Conservation (phyloP, 2,329 filamentous ascomycete species). For the Sporothrix luriei region DNA sequence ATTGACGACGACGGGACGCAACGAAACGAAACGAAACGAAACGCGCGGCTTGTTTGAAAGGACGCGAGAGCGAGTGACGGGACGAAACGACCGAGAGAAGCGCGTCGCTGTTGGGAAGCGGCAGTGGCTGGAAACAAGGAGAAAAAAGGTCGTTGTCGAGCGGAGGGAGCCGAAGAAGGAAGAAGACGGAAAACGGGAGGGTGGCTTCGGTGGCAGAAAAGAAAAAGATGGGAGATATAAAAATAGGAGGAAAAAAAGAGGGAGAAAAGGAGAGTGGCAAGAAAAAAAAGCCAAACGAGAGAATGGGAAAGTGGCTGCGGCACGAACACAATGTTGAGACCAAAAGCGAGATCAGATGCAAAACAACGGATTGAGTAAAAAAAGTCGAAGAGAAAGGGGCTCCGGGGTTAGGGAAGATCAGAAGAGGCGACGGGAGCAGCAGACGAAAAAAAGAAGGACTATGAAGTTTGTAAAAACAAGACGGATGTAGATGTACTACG, state of each 20-base stretch:
- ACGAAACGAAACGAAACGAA: constrained; percentile 8
- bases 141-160: background rate
- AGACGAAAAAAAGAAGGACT: background rate
- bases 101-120: background rate
- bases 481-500: background rate
- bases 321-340: constrained; percentile 11
- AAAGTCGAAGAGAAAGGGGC: background rate
- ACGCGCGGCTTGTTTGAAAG: background rate
- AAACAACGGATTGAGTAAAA: background rate
- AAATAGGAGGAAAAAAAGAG: background rate
- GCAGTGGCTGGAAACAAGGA: background rate
- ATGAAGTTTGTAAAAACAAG: constrained; percentile 1
- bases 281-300: background rate
- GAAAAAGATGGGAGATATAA: background rate
- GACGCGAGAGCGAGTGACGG: background rate
- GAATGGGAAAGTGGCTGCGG: background rate
- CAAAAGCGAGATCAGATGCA: background rate
- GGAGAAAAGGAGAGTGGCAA: background rate
- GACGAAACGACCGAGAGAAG: background rate
- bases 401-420: background rate
- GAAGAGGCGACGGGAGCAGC: background rate
- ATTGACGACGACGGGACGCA: background rate
- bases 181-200: background rate
- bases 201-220: background rate
- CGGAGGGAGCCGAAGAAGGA: background rate